Conservation (phyloP, 805 yeast species). For the Sugiyamaella lignohabitans region DNA sequence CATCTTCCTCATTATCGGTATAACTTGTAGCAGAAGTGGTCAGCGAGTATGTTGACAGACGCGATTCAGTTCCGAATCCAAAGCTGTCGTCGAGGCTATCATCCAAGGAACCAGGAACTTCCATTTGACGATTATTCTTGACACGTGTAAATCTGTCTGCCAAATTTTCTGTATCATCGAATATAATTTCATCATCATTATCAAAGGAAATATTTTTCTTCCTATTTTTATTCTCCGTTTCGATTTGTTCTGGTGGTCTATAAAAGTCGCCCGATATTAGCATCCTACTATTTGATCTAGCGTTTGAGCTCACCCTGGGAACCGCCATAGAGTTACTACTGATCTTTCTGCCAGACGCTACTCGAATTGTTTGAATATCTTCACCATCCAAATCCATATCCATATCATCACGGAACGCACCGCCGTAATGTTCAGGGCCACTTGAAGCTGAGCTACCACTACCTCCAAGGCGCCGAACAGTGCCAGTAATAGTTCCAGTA, state of each 20-base stretch:
- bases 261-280: not conserved
- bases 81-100: slow-evolving; percentile 1
- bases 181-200: slow-evolving; percentile 3
- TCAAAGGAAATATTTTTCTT: slow-evolving; percentile 10
- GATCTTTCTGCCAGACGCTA: no score
- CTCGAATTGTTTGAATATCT: not conserved
- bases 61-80: not conserved
- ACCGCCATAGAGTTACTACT: no score
- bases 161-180: not conserved
- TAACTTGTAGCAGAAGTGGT: slow-evolving; percentile 1
- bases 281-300: no score
- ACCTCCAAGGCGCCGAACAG: not conserved
- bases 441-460: not conserved
- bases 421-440: not conserved
- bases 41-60: not conserved
- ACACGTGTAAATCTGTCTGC: slow-evolving; percentile 3
- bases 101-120: not conserved
- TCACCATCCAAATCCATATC: not conserved
- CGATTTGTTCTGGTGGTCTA: not conserved
- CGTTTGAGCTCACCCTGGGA: no score
- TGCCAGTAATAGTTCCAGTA: no score
- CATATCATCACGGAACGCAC: not conserved
- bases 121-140: slow-evolving; percentile 1
- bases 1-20: slow-evolving; percentile 2
- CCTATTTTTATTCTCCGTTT: not conserved